These are phyloP conservation scores for Pseudogymnoascus pannorum DNA, from an alignment of 2,329 filamentous ascomycete genomes.

Conservation along the genomic window DNA sequence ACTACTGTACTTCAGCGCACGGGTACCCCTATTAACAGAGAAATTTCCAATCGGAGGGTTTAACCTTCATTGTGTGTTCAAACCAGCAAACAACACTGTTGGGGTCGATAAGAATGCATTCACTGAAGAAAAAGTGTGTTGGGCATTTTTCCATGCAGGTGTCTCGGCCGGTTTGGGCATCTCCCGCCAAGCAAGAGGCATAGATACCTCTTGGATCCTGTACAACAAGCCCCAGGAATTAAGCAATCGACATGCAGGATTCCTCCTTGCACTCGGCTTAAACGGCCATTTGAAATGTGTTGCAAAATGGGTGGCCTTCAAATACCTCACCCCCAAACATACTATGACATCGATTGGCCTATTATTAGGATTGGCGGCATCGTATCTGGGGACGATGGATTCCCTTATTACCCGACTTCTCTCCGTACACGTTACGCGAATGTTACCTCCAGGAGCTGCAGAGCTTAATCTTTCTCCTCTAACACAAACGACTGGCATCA, in stretches of 20 bases:
- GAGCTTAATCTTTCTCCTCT: slow-evolving; percentile 89
- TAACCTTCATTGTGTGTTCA: slow-evolving; percentile 84
- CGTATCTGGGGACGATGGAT: slow-evolving; percentile 95
- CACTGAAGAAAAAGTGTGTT: slow-evolving; percentile 93
- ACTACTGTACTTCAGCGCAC: slow-evolving; percentile 79
- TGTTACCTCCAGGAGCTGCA: slow-evolving; percentile 85
- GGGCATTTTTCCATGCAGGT: slow-evolving; percentile 97
- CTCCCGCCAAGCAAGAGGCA: slow-evolving; percentile 80
- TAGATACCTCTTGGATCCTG: slow-evolving; percentile 97
- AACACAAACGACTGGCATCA: slow-evolving; percentile 91
- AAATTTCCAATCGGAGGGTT: slow-evolving; percentile 86
- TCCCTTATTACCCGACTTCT: slow-evolving; percentile 85
- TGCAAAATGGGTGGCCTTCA: slow-evolving; percentile 98
- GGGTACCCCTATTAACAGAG: slow-evolving; percentile 84
- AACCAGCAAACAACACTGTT: slow-evolving; percentile 83
- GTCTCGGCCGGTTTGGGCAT: slow-evolving; percentile 90
- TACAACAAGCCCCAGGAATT: slow-evolving; percentile 94
- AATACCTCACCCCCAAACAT: slow-evolving; percentile 97
- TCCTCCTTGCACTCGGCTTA: slow-evolving; percentile 80
- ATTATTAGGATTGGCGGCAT: slow-evolving; percentile 85
- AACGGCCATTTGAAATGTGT: slow-evolving; percentile 92
- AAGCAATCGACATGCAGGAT: slow-evolving; percentile 92
- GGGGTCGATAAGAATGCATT: slow-evolving; percentile 84
- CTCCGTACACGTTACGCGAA: slow-evolving; percentile 91
- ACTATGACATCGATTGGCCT: slow-evolving; percentile 98